phyloP scores from a whole-genome alignment of 169 alveolate species.

The Plasmodium vivax region DNA sequence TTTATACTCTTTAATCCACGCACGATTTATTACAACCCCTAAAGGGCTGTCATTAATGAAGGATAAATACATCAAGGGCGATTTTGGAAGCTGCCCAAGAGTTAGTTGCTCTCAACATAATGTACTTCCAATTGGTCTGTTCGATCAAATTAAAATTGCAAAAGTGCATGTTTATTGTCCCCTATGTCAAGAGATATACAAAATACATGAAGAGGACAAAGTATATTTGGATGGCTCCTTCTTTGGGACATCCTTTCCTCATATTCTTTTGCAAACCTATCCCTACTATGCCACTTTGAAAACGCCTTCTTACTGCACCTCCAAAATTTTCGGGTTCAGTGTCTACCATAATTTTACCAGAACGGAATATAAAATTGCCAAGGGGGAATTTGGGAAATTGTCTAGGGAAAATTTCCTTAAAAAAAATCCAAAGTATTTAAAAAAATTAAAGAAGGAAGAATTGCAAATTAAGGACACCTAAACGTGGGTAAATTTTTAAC shows the following conservation, averaged over 20 bases:
- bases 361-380: constrained; percentile 69
- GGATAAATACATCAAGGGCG: constrained; percentile 95
- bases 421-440: constrained; percentile 71
- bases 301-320: constrained; percentile 86
- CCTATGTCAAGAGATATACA: constrained; percentile 95
- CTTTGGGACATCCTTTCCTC: constrained; percentile 96
- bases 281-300: constrained; percentile 89
- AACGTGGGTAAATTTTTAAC: neutral
- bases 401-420: constrained; percentile 56
- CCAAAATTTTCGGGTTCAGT: constrained; percentile 88
- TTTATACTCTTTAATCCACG: constrained; percentile 95
- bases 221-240: constrained; percentile 97
- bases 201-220: constrained; percentile 82
- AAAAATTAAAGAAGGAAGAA: constrained; percentile 52
- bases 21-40: constrained; percentile 95
- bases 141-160: constrained; percentile 92
- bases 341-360: constrained; percentile 78
- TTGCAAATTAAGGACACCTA: constrained; percentile 53
- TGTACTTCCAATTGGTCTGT: constrained; percentile 95
- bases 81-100: constrained; percentile 98
- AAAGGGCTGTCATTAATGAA: constrained; percentile 92
- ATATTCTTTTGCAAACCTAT: constrained; percentile 89
- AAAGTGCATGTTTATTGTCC: constrained; percentile 97
- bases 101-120: constrained; percentile 95
- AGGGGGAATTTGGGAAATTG: constrained; percentile 67